A percentile compares a stretch with the other conserved stretches of the same genome.
phyloP scores from a whole-genome alignment of 2,329 filamentous ascomycete genomes.

The Zymoseptoria crescenta region DNA sequence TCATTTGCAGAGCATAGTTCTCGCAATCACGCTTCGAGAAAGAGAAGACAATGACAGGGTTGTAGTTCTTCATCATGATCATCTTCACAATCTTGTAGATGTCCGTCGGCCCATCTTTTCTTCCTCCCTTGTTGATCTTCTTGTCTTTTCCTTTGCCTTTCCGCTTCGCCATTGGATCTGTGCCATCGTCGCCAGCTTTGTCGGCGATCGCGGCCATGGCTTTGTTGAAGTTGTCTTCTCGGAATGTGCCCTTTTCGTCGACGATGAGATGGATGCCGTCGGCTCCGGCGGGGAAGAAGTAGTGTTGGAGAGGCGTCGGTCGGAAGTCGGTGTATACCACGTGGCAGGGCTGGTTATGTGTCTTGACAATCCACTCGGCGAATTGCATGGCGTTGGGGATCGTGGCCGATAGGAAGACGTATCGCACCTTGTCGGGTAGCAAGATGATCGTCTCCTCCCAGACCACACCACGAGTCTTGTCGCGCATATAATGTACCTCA shows the following conservation, averaged over 20 bases:
- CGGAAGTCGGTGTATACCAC: constrained; percentile 99
- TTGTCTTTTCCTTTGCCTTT: constrained; percentile 90
- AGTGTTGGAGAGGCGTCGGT: constrained; percentile 92
- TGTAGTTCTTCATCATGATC: constrained; percentile 96
- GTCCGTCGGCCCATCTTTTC: constrained; percentile 61
- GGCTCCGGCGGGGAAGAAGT: constrained; percentile 89
- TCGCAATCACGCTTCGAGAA: constrained; percentile 98
- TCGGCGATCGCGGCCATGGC: constrained; percentile 87
- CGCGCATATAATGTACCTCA: constrained; percentile 97
- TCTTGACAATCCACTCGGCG: constrained; percentile 98
- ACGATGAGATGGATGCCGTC: constrained; percentile 91
- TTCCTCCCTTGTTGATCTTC: constrained; percentile 81
- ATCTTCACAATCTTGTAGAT: constrained; percentile 98
- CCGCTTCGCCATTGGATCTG: constrained; percentile 68
- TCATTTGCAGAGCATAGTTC: constrained; percentile 79
- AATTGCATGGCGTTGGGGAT: constrained; percentile 99
- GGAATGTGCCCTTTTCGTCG: constrained; percentile 92
- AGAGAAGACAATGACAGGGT: constrained; percentile 98
- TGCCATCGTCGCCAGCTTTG: constrained; percentile 75
- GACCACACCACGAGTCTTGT: constrained; percentile 86
- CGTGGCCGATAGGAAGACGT: constrained; percentile 95
- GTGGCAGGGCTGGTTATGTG: constrained; percentile 93
- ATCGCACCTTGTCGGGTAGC: constrained; percentile 94
- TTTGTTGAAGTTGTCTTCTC: constrained; percentile 94
- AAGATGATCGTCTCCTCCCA: constrained; percentile 99